Evolutionary conservation across 2,329 filamentous ascomycete genomes (phyloP).

Genomic region (Ophiostoma sp.): DNA sequence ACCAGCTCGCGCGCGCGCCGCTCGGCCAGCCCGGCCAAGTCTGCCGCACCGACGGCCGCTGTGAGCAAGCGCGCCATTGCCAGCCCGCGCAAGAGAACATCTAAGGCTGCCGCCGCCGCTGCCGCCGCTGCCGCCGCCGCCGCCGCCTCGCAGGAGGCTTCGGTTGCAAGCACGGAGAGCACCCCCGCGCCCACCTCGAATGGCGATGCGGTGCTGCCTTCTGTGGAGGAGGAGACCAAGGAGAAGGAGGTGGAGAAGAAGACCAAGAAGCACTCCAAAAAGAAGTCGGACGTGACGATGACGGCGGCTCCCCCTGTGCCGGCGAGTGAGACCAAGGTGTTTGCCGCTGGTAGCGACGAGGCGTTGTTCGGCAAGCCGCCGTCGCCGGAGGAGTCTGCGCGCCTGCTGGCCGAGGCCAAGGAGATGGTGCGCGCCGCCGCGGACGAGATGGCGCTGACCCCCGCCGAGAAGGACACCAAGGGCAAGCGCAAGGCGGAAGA

Average conservation of each 20-base stretch:
- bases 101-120: conserved; percentile 36
- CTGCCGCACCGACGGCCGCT: conserved; percentile 21
- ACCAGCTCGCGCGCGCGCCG: conserved; percentile 47
- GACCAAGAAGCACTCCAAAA: conserved; percentile 21
- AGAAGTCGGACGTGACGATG: conserved; percentile 36
- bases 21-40: conserved; percentile 55
- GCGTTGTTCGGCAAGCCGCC: conserved; percentile 63
- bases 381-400: conserved; percentile 68
- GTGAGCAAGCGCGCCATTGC: conserved; percentile 39
- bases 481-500: conserved; percentile 72
- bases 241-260: conserved; percentile 17
- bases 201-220: conserved; percentile 41
- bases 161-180: conserved; percentile 32
- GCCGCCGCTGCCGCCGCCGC: conserved; percentile 25
- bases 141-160: conserved; percentile 35
- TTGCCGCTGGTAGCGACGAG: conserved; percentile 50
- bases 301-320: conserved; percentile 45
- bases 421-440: conserved; percentile 71
- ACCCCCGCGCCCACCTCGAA: conserved; percentile 31
- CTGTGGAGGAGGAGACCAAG: conserved; percentile 46
- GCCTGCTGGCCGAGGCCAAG: conserved; percentile 81
- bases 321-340: conserved; percentile 17
- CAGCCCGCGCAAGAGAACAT: conserved; percentile 52
- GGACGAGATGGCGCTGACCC: conserved; percentile 28
- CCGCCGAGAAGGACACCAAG: conserved; percentile 40